Evolutionary conservation across 352 stramenopile genomes (phyloP).

Genomic region (Thraustotheca clavata): DNA sequence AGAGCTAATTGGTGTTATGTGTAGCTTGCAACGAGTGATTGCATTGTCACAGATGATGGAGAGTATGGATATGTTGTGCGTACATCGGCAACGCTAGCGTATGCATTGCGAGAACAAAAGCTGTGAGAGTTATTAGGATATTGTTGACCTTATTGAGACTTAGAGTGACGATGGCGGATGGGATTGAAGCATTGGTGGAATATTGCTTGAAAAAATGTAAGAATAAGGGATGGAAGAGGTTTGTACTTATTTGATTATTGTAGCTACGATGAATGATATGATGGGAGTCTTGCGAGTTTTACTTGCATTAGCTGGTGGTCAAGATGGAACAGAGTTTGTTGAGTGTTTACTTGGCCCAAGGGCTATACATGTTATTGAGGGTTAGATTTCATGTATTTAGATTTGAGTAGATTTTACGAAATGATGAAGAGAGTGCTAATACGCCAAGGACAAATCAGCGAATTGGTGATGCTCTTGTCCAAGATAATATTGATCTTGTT

Average conservation of each 20-base stretch:
- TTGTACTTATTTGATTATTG: neutral
- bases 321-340: neutral
- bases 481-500: neutral
- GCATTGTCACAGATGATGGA: neutral
- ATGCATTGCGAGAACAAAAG: conserved; percentile 3
- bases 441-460: conserved; percentile 6
- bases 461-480: neutral
- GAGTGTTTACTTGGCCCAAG: neutral
- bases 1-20: neutral
- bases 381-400: neutral
- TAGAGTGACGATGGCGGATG: conserved; percentile 12
- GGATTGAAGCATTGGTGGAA: conserved; percentile 14
- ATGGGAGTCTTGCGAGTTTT: neutral
- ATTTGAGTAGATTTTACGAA: neutral
- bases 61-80: neutral
- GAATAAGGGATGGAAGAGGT: neutral
- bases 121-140: neutral
- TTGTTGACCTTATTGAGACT: neutral
- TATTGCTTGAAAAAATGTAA: neutral
- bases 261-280: neutral
- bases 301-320: conserved; percentile 8
- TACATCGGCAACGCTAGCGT: neutral
- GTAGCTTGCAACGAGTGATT: conserved; percentile 1
- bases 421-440: neutral
- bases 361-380: conserved; percentile 13